These are phyloP conservation scores for Butyriboletus pseudospeciosus DNA, from an alignment of 1,284 basidiomycete species.

Conservation along the genomic window DNA sequence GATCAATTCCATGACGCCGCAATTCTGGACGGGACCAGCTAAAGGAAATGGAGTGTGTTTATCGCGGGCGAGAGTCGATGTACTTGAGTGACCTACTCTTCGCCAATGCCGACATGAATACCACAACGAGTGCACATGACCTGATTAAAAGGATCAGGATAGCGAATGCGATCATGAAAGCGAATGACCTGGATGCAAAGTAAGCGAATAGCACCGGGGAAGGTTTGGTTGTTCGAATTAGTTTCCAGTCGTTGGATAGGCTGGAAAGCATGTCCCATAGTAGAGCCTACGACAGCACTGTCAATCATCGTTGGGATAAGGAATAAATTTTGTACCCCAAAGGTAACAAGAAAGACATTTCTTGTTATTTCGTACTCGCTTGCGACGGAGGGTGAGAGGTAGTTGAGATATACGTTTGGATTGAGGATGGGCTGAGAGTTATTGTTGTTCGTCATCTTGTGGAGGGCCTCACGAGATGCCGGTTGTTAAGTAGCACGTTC, in stretches of 20 bases:
- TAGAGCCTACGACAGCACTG: constrained; percentile 15
- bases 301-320: constrained; percentile 4
- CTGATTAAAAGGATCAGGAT: constrained; percentile 12
- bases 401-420: constrained; percentile 25
- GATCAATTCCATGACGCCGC: constrained; percentile 12
- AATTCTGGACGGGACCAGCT: constrained; percentile 25
- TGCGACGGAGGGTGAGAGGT: constrained; percentile 21
- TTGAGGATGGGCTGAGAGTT: constrained; percentile 17
- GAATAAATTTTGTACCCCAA: constrained; percentile 17
- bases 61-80: background rate
- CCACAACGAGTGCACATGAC: constrained; percentile 17
- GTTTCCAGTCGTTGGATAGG: constrained; percentile 15
- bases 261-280: constrained; percentile 27
- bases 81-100: constrained; percentile 18
- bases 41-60: background rate
- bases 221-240: constrained; percentile 14
- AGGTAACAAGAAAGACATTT: constrained; percentile 19
- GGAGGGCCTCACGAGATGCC: background rate
- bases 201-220: constrained; percentile 24
- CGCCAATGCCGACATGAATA: constrained; percentile 14
- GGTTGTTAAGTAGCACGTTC: background rate
- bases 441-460: constrained; percentile 4
- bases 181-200: constrained; percentile 24
- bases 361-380: constrained; percentile 20
- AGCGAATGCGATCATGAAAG: background rate